Evolutionary conservation across 2,329 filamentous ascomycete genomes (phyloP).

Genomic region (Fusarium nematophilum): DNA sequence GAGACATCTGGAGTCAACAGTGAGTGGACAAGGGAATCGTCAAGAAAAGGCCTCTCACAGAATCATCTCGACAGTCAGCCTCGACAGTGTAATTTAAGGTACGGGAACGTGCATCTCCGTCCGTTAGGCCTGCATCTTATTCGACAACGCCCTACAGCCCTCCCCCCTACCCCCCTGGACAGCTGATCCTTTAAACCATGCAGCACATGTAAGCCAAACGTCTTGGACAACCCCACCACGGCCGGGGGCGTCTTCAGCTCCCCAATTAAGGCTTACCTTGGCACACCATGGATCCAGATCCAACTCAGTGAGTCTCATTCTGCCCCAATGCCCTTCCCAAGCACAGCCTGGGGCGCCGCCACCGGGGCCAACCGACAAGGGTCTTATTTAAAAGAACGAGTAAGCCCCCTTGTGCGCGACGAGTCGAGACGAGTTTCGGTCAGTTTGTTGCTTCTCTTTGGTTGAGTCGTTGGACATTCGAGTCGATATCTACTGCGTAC

Average conservation of each 20-base stretch:
- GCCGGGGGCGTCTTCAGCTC: constrained; percentile 11
- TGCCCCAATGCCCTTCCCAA: constrained; percentile 10
- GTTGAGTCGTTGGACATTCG: neutral
- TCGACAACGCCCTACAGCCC: too few species aligned
- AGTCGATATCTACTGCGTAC: neutral
- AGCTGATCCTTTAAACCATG: too few species aligned
- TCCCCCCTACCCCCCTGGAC: too few species aligned
- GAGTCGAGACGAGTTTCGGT: too few species aligned
- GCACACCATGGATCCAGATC: constrained; percentile 16
- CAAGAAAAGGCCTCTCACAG: neutral
- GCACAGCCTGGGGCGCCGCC: constrained; percentile 19
- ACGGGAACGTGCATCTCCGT: constrained; percentile 3
- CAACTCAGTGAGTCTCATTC: too few species aligned
- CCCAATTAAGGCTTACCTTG: constrained; percentile 24
- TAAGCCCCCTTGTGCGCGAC: neutral
- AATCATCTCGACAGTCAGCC: too few species aligned
- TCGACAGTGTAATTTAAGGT: neutral
- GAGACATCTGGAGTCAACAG: too few species aligned
- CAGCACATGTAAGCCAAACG: too few species aligned
- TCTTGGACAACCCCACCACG: neutral
- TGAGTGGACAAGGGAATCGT: too few species aligned
- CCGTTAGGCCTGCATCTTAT: neutral
- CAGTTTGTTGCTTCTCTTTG: neutral
- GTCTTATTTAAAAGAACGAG: constrained; percentile 3
- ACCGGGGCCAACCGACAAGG: constrained; percentile 25